Evolutionary conservation across 2,329 filamentous ascomycete species (phyloP).

Genomic region (Verticillium tricorpus): DNA sequence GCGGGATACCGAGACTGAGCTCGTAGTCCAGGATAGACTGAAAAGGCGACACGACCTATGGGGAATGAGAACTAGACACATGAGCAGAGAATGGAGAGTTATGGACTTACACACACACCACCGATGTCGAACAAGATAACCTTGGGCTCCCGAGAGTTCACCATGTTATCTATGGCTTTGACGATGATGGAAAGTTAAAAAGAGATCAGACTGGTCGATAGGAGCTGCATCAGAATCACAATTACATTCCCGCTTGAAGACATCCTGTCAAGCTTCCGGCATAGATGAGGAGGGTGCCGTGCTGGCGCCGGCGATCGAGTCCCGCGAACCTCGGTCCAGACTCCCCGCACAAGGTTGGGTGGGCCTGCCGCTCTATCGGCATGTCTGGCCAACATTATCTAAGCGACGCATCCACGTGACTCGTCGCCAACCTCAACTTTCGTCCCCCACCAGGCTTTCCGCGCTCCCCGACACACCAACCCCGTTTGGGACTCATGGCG

Average conservation of each 20-base stretch:
- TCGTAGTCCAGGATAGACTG: slow-evolving; percentile 94
- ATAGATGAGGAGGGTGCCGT: not conserved
- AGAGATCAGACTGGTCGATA: slow-evolving; percentile 9
- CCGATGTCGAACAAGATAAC: slow-evolving; percentile 92
- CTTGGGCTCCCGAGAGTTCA: slow-evolving; percentile 51
- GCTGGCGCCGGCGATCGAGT: not conserved
- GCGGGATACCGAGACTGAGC: slow-evolving; percentile 66
- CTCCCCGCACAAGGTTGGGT: not conserved
- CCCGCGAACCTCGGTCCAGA: slow-evolving; percentile 3
- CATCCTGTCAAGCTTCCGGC: not conserved
- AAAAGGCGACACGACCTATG: slow-evolving; percentile 82
- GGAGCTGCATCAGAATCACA: slow-evolving; percentile 6
- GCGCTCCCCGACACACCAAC: not conserved
- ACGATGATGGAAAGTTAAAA: slow-evolving; percentile 23
- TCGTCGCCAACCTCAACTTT: slow-evolving; percentile 32
- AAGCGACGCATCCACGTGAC: slow-evolving; percentile 21
- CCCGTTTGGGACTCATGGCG: slow-evolving; percentile 9
- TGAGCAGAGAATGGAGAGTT: not conserved
- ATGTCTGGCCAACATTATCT: not conserved
- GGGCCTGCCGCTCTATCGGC: not conserved
- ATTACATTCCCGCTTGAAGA: not conserved
- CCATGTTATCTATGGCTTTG: slow-evolving; percentile 32
- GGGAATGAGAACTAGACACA: slow-evolving; percentile 3
- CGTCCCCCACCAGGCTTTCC: slow-evolving; percentile 1
- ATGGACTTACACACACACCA: slow-evolving; percentile 83